Percentiles rank a stretch among this genome's conserved stretches.
Conservation (phyloP, 2,329 filamentous ascomycete species). For the Penicillium sp. region DNA sequence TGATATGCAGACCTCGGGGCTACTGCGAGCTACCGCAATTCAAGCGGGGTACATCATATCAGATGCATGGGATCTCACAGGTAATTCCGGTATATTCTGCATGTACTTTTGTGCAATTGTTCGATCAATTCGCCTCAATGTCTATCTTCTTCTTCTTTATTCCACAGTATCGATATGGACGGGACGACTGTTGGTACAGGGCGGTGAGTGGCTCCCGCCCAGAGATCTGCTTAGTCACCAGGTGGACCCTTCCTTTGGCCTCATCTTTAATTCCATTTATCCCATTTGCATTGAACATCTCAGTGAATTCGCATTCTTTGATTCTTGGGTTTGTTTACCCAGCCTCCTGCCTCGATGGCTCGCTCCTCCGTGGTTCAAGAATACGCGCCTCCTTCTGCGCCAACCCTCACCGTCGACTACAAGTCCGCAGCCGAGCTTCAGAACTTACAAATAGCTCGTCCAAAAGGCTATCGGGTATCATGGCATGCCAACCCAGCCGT, state of each 20-base stretch:
- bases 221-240: constrained; percentile 3
- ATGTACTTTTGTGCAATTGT: no score
- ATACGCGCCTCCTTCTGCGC: constrained; percentile 44
- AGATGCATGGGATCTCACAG: not conserved
- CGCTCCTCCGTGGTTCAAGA: constrained; percentile 51
- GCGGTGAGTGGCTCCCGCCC: not conserved
- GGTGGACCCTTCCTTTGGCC: not conserved
- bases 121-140: no score
- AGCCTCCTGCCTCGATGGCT: constrained; percentile 33
- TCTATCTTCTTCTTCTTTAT: no score
- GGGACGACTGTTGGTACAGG: not conserved
- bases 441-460: constrained; percentile 69
- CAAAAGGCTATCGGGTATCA: constrained; percentile 85
- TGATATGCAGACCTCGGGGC: not conserved
- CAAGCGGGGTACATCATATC: not conserved
- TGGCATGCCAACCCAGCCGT: constrained; percentile 95
- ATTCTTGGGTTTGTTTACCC: not conserved
- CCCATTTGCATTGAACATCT: not conserved
- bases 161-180: no score
- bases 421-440: constrained; percentile 56
- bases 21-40: not conserved
- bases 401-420: constrained; percentile 50
- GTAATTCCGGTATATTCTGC: not conserved
- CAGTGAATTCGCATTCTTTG: not conserved
- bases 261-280: constrained; percentile 3